Conservation (phyloP, 805 yeast genomes). For the Millerozyma miso region DNA sequence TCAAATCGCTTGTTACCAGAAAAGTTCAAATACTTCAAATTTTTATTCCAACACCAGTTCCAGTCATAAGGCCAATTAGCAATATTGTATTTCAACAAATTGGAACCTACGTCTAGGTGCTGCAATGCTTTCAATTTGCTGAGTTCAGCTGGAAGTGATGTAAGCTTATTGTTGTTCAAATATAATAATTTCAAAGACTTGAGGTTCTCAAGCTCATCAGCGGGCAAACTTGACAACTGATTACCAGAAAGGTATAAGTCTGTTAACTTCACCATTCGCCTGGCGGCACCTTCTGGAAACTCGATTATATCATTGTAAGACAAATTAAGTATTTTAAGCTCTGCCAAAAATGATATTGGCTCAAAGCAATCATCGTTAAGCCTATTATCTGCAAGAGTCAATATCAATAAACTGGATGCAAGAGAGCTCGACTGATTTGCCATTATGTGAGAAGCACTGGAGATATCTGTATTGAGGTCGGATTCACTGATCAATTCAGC, state of each 20-base stretch:
- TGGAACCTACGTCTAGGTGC: conserved; percentile 86
- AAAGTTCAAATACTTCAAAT: conserved; percentile 74
- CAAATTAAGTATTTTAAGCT: conserved; percentile 62
- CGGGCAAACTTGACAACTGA: conserved; percentile 69
- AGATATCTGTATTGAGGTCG: neutral
- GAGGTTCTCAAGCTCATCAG: conserved; percentile 74
- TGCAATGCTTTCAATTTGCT: conserved; percentile 60
- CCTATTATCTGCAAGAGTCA: conserved; percentile 79
- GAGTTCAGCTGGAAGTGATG: conserved; percentile 84
- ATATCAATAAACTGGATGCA: conserved; percentile 48
- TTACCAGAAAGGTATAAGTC: conserved; percentile 83
- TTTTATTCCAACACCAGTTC: conserved; percentile 90
- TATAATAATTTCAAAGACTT: conserved; percentile 55
- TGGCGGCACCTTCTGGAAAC: conserved; percentile 68
- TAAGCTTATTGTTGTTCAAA: conserved; percentile 80
- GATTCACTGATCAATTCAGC: neutral
- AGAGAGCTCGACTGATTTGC: conserved; percentile 20
- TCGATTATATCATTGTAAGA: conserved; percentile 84
- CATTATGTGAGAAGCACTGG: conserved; percentile 3
- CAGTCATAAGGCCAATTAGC: conserved; percentile 95
- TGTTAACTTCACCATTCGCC: conserved; percentile 51
- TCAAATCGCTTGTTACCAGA: conserved; percentile 92
- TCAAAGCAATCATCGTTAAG: conserved; percentile 75
- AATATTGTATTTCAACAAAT: conserved; percentile 84
- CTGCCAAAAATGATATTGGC: conserved; percentile 52